Percentiles rank a stretch among this genome's conserved stretches.
These are phyloP conservation scores for Beauveria asiatica DNA, from an alignment of 2,329 filamentous ascomycete species.

Conservation along the genomic window DNA sequence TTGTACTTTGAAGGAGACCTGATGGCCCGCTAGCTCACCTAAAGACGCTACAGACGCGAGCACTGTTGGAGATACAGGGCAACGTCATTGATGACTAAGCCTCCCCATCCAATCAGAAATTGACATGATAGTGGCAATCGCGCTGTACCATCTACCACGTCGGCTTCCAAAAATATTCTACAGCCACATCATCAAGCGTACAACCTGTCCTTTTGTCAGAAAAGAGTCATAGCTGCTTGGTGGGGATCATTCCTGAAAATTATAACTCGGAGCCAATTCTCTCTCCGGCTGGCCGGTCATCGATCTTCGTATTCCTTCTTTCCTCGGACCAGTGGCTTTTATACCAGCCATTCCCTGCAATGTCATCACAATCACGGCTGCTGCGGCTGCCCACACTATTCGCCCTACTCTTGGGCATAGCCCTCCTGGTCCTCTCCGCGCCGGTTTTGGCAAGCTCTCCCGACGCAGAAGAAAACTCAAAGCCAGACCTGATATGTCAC, in stretches of 20 bases:
- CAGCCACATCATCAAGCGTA: conserved; percentile 2
- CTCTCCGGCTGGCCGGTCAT: neutral
- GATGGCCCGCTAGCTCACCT: neutral
- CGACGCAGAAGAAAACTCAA: neutral
- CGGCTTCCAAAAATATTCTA: conserved; percentile 5
- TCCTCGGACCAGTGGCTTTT: neutral
- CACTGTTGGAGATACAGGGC: neutral
- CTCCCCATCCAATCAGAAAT: neutral
- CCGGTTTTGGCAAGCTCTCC: neutral
- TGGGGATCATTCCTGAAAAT: neutral
- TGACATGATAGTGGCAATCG: neutral
- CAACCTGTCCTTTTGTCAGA: conserved; percentile 8
- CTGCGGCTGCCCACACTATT: neutral
- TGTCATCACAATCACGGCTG: conserved; percentile 4
- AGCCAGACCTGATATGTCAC: conserved; percentile 54
- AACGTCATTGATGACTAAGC: neutral
- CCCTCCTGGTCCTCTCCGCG: neutral
- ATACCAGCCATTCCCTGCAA: conserved; percentile 4
- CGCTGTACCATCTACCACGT: neutral
- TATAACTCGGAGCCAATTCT: neutral
- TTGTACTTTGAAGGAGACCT: neutral
- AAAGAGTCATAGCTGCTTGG: conserved; percentile 1
- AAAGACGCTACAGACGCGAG: neutral
- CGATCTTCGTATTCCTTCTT: neutral
- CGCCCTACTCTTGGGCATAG: neutral